These are phyloP conservation scores for Lipomyces yamanashiensis DNA, from an alignment of 805 yeast genomes.

Conservation along the genomic window DNA sequence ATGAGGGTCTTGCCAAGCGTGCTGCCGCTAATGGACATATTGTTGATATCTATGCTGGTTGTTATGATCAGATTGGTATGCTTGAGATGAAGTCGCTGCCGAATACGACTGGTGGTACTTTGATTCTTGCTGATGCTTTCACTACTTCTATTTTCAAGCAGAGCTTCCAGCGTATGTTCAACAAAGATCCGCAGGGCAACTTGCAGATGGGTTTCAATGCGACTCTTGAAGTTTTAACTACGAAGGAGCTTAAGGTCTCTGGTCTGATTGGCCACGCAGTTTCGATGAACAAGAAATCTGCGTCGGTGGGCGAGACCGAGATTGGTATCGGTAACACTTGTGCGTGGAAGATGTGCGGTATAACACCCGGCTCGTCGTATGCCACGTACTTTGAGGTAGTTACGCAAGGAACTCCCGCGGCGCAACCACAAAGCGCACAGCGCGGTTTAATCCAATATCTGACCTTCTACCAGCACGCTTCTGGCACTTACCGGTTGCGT, in stretches of 20 bases:
- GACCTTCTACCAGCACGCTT: conserved; percentile 93
- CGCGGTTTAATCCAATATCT: conserved; percentile 70
- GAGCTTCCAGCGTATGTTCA: conserved; percentile 83
- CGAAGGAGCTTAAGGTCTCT: conserved; percentile 82
- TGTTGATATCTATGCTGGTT: conserved; percentile 90
- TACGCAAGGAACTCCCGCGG: conserved; percentile 37
- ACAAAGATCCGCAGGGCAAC: conserved; percentile 84
- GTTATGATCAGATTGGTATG: conserved; percentile 95
- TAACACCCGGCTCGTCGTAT: conserved; percentile 87
- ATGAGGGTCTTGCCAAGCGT: conserved; percentile 72
- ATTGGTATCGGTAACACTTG: conserved; percentile 93
- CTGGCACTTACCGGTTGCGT: conserved; percentile 84
- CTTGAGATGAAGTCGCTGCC: conserved; percentile 88
- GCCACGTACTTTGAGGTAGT: conserved; percentile 84
- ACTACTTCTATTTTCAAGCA: conserved; percentile 94
- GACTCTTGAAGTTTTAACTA: conserved; percentile 81
- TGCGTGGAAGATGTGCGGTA: conserved; percentile 81
- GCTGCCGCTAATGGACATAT: conserved; percentile 77
- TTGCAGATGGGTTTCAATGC: conserved; percentile 91
- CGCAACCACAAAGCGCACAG: conserved; percentile 38
- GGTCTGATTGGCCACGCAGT: conserved; percentile 95
- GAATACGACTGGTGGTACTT: conserved; percentile 86
- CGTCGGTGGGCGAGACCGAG: conserved; percentile 88
- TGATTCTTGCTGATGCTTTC: conserved; percentile 88
- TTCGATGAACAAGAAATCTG: conserved; percentile 63